Evolutionary conservation across 257 asterid genomes (phyloP).

Genomic region (Forsythia suspensa): DNA sequence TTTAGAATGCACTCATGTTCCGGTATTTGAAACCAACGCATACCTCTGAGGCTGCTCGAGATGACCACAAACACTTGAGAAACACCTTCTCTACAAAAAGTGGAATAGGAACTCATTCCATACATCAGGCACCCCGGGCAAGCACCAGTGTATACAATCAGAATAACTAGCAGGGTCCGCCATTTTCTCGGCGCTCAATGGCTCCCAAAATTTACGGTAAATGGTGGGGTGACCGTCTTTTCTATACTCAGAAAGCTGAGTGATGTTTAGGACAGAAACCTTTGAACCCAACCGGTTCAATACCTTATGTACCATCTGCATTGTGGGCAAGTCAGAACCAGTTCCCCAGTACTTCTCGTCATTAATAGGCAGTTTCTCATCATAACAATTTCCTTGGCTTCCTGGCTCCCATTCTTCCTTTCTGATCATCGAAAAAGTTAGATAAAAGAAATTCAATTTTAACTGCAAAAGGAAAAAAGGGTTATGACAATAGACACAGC

Average conservation of each 20-base stretch:
- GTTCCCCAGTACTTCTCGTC: conserved; percentile 63
- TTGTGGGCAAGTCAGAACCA: conserved; percentile 74
- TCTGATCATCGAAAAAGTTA: conserved; percentile 39
- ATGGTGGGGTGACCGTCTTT: conserved; percentile 93
- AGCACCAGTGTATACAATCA: conserved; percentile 95
- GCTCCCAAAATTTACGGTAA: conserved; percentile 93
- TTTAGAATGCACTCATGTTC: neutral
- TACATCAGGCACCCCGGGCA: conserved; percentile 89
- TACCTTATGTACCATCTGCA: conserved; percentile 69
- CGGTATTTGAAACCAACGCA: neutral
- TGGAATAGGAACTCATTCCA: conserved; percentile 92
- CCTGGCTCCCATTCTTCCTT: conserved; percentile 72
- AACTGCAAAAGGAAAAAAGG: neutral
- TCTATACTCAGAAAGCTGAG: conserved; percentile 84
- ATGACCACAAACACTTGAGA: neutral
- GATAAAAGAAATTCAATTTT: neutral
- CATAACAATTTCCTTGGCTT: conserved; percentile 76
- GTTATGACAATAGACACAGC: neutral
- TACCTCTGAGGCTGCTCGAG: neutral
- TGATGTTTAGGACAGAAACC: conserved; percentile 69
- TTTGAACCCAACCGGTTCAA: conserved; percentile 55
- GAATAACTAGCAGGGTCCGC: conserved; percentile 73
- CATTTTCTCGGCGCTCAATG: conserved; percentile 47
- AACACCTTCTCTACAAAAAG: conserved; percentile 36
- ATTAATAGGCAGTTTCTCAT: conserved; percentile 66